phyloP scores from a whole-genome alignment of 108 stramenopile genomes.

The Ochromonas danica region DNA sequence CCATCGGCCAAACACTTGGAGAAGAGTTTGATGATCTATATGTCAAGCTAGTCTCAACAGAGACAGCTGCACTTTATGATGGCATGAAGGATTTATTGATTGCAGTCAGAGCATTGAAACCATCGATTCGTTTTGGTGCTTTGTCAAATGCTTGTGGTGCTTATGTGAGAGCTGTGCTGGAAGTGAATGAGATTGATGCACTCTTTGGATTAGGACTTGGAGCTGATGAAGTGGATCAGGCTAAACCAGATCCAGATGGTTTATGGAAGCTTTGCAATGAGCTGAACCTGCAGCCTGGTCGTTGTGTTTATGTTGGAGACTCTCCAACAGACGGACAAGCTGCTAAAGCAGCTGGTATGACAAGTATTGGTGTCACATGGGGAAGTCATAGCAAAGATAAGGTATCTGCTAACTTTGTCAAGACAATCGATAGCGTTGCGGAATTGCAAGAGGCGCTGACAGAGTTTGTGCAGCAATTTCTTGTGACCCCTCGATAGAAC shows the following conservation, averaged over 20 bases:
- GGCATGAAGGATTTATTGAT: not conserved
- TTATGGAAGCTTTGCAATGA: not conserved
- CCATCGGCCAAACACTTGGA: conserved; percentile 4
- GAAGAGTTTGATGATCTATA: conserved; percentile 13
- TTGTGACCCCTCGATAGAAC: too few relatives aligned
- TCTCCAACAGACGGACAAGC: conserved; percentile 13
- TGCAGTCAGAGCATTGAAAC: not conserved
- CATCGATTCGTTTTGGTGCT: not conserved
- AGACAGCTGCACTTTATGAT: not conserved
- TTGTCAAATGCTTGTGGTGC: conserved; percentile 21
- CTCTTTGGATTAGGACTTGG: not conserved
- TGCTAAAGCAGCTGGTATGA: not conserved
- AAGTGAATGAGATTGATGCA: not conserved
- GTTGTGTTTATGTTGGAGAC: conserved; percentile 31
- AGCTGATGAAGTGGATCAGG: conserved; percentile 8
- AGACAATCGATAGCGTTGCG: not conserved
- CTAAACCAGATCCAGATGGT: conserved; percentile 31
- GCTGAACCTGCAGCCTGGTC: not conserved
- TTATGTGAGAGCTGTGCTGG: conserved; percentile 26
- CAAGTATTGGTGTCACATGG: conserved; percentile 10
- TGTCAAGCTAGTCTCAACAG: not conserved
- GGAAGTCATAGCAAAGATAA: not conserved
- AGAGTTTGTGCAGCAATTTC: not conserved
- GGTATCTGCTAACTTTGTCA: not conserved
- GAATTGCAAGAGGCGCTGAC: not conserved